These are phyloP conservation scores for Pezicula radicicola DNA, from an alignment of 2,329 filamentous ascomycete genomes.

Conservation along the genomic window DNA sequence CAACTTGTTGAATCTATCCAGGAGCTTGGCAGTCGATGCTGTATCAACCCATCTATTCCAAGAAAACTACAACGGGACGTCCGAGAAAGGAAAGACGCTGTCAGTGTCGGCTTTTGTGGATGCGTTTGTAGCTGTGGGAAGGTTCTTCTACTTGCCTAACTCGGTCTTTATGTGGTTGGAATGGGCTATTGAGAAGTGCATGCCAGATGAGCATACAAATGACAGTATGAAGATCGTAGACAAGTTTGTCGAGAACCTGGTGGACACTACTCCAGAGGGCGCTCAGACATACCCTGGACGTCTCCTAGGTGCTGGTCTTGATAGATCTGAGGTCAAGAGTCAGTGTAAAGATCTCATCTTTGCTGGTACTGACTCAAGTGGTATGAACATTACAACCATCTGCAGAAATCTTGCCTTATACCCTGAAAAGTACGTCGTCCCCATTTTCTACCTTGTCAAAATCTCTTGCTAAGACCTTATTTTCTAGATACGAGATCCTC, in stretches of 20 bases:
- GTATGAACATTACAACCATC: slow-evolving; percentile 47
- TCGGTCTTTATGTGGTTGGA: slow-evolving; percentile 32
- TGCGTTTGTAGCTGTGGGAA: slow-evolving; percentile 49
- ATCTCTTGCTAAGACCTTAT: not conserved
- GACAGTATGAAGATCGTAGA: slow-evolving; percentile 36
- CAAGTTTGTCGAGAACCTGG: slow-evolving; percentile 37
- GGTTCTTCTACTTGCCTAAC: slow-evolving; percentile 50
- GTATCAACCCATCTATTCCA: slow-evolving; percentile 52
- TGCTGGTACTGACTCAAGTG: slow-evolving; percentile 51
- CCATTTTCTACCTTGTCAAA: not conserved
- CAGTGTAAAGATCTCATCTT: slow-evolving; percentile 54
- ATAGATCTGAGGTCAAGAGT: slow-evolving; percentile 39
- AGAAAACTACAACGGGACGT: slow-evolving; percentile 43
- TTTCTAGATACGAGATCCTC: slow-evolving; percentile 30
- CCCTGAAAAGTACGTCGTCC: slow-evolving; percentile 34
- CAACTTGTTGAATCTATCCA: slow-evolving; percentile 45
- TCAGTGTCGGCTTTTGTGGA: slow-evolving; percentile 49
- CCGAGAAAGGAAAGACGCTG: slow-evolving; percentile 27
- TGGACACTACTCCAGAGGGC: slow-evolving; percentile 27
- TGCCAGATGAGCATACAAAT: slow-evolving; percentile 31
- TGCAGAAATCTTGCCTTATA: slow-evolving; percentile 40
- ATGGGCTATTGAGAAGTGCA: slow-evolving; percentile 31
- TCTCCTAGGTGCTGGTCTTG: slow-evolving; percentile 40
- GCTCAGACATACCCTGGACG: slow-evolving; percentile 45
- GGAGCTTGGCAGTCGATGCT: slow-evolving; percentile 50